phyloP scores from a whole-genome alignment of 2,329 filamentous ascomycete species.

The Westerdykella aurantiaca region DNA sequence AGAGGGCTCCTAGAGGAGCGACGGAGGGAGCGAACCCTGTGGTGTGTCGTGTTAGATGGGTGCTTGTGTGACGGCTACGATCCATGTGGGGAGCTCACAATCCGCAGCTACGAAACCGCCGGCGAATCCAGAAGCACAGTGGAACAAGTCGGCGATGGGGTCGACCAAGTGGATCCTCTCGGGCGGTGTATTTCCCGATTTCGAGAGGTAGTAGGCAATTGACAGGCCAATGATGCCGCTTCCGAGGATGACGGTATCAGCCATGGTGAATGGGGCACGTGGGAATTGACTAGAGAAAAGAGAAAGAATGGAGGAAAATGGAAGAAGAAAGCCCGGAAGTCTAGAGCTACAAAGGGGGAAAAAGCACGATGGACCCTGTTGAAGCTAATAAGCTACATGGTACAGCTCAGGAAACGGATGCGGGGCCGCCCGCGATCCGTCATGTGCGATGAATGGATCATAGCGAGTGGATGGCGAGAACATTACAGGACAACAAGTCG shows the following conservation, averaged over 20 bases:
- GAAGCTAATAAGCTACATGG: no score
- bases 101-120: conserved; percentile 69
- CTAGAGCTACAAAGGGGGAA: no score
- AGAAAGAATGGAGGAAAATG: no score
- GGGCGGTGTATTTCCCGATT: conserved; percentile 32
- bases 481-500: no score
- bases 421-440: no score
- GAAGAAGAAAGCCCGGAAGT: no score
- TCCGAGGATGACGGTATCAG: conserved; percentile 38
- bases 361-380: no score
- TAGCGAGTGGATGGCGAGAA: no score
- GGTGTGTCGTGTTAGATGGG: conserved; percentile 1
- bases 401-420: no score
- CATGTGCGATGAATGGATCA: no score
- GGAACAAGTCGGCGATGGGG: conserved; percentile 56
- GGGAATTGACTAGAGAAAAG: no score
- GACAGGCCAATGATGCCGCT: conserved; percentile 43
- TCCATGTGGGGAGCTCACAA: conserved; percentile 42
- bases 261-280: conserved; percentile 2
- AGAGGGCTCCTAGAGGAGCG: conserved; percentile 57
- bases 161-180: conserved; percentile 55
- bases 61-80: neutral
- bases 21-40: conserved; percentile 55
- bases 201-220: conserved; percentile 60
- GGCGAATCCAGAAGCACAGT: conserved; percentile 67